phyloP scores from a whole-genome alignment of 805 yeast species.

The Danielia oregonensis region DNA sequence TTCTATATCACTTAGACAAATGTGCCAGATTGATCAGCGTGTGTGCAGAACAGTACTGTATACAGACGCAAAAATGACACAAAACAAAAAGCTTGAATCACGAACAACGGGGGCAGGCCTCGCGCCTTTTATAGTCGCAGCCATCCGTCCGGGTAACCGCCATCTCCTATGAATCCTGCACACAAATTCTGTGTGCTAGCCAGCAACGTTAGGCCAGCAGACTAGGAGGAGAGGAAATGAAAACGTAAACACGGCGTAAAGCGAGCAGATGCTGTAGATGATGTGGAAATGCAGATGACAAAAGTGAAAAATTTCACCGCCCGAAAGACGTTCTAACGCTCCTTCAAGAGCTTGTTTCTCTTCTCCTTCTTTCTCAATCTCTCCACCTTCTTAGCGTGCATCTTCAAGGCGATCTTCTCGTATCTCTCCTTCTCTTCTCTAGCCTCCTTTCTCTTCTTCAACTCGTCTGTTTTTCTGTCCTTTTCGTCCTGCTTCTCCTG shows the following conservation, averaged over 20 bases:
- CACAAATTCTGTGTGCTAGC: no score
- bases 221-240: no score
- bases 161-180: neutral
- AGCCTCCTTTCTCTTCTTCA: constrained; percentile 72
- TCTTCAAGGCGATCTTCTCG: constrained; percentile 74
- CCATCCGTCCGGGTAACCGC: constrained; percentile 5
- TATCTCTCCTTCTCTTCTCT: constrained; percentile 89
- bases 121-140: constrained; percentile 3
- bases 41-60: constrained; percentile 11
- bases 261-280: neutral
- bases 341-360: constrained; percentile 90
- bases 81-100: constrained; percentile 6
- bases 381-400: constrained; percentile 91
- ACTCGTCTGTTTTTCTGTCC: constrained; percentile 48
- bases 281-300: no score
- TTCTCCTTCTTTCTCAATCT: constrained; percentile 87
- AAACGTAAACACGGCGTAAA: neutral
- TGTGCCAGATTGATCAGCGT: no score
- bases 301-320: no score
- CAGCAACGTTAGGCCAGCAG: no score
- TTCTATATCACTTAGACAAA: no score
- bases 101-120: neutral
- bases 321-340: constrained; percentile 48
- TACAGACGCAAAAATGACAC: constrained; percentile 15
- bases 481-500: constrained; percentile 69